Base-by-base conservation (phyloP, 2,329 filamentous ascomycete species). In the Sporothrix globosa region DNA sequence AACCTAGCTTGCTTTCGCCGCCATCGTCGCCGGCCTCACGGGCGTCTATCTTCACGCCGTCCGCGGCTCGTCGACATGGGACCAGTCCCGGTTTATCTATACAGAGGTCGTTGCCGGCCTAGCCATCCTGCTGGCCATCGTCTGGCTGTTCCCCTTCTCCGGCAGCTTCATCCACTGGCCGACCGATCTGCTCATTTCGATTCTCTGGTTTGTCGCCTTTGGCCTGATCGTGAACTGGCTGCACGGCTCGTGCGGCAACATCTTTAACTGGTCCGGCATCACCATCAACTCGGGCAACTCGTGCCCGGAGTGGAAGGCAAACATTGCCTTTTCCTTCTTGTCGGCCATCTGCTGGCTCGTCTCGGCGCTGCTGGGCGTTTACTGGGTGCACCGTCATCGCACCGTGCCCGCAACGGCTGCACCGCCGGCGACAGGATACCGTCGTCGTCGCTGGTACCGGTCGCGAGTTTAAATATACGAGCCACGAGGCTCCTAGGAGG, bases 61-160 rank as follows among this genome's bases (percentile, higher is more conserved):
- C 67, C 72, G 81, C 27, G 74, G 81, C 46, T 78, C 82, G 48
- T 82, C 83, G 68, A 79, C 82, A 71, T 89, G 86, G 84, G 81
- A 83, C 21, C 81, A 86, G 52, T 88, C 85, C 48, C 88, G 91
- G 70, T 89, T 90, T 81, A 92, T 94, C 80, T 94, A 92, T 82
- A 87, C 90, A 60, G 87, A 91, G 76, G 87, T 92, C 21, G 84
- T 93, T 52, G 89, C 92, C 2, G 89, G 84, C 24, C 76, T 94
- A 21, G 87, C 89, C 14, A 87, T 93, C 69, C 78, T 94, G 53
- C 82, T 92, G n/a, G 83, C 87, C 5, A 80, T 94, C 34, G 78
- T 94, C 73, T 92, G 91, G 87, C 83, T 93, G 39, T 83, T 94
- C 53, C 92, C 92, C 1, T 91, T 92, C 76, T 86, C 87, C 2